Evolutionary conservation across 208 protist species (phyloP).

Genomic region (Crithidia brevicula): DNA sequence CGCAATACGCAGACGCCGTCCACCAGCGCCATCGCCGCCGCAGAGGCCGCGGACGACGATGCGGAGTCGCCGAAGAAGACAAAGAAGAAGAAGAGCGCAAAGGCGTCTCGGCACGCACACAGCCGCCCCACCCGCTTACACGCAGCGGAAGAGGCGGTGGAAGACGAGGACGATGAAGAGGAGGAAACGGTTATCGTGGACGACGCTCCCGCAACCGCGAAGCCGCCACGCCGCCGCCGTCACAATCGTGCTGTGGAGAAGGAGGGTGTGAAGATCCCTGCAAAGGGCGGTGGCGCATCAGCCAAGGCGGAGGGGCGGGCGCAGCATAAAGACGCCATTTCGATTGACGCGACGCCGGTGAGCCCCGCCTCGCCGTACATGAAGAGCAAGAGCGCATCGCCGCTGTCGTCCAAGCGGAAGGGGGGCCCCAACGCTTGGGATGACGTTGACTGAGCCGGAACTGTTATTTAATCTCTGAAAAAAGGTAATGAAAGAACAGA

Average conservation of each 20-base stretch:
- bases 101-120: neutral
- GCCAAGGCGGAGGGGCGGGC: neutral
- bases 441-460: slow-evolving; percentile 40
- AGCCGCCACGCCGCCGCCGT: slow-evolving; percentile 18
- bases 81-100: slow-evolving; percentile 4
- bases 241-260: slow-evolving; percentile 1
- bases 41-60: neutral
- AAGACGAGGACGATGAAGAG: slow-evolving; percentile 7
- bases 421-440: slow-evolving; percentile 32
- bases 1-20: neutral
- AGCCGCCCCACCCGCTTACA: neutral
- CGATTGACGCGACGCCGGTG: slow-evolving; percentile 11
- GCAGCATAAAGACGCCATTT: slow-evolving; percentile 7
- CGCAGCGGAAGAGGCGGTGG: neutral
- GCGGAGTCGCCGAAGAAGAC: neutral
- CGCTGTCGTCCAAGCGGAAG: slow-evolving; percentile 9
- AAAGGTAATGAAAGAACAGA: too few species aligned
- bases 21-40: neutral
- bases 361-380: neutral
- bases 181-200: slow-evolving; percentile 1
- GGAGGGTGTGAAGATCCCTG: neutral
- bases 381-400: slow-evolving; percentile 2
- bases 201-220: neutral
- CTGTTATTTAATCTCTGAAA: too few species aligned
- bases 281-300: neutral